A percentile compares a stretch with the other conserved stretches of the same genome.
Conservation (phyloP, 106 monocot genomes). For the Dendrobium chrysotoxum region DNA sequence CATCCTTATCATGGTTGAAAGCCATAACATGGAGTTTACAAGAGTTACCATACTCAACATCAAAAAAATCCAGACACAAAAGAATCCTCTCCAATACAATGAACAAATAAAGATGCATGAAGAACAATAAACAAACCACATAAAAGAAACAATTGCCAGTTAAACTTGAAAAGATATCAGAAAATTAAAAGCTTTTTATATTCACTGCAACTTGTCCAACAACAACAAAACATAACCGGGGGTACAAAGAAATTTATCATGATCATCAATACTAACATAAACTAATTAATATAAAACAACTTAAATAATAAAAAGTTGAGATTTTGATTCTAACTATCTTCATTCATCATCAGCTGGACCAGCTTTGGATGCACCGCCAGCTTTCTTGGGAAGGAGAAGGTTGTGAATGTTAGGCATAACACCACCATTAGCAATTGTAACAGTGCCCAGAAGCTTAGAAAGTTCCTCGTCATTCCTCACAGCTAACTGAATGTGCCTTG, state of each 20-base stretch:
- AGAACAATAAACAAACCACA: background rate
- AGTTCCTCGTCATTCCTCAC: conserved; percentile 7
- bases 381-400: conserved; percentile 5
- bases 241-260: background rate
- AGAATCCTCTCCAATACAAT: too few species aligned
- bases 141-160: background rate
- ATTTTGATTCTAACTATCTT: background rate
- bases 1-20: too few species aligned
- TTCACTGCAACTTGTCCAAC: background rate
- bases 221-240: background rate
- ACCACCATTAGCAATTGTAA: conserved; percentile 1
- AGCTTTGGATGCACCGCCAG: background rate
- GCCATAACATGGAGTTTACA: too few species aligned
- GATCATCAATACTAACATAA: background rate
- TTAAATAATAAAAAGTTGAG: background rate
- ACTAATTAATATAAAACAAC: background rate
- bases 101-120: background rate
- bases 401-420: conserved; percentile 9
- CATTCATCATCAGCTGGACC: background rate
- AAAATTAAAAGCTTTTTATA: background rate
- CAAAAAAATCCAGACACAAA: too few species aligned
- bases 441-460: conserved; percentile 1
- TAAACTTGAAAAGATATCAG: background rate
- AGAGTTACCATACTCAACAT: too few species aligned
- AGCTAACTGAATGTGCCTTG: conserved; percentile 9